phyloP scores from a whole-genome alignment of 306 rosid species.

The Vicia sativa region DNA sequence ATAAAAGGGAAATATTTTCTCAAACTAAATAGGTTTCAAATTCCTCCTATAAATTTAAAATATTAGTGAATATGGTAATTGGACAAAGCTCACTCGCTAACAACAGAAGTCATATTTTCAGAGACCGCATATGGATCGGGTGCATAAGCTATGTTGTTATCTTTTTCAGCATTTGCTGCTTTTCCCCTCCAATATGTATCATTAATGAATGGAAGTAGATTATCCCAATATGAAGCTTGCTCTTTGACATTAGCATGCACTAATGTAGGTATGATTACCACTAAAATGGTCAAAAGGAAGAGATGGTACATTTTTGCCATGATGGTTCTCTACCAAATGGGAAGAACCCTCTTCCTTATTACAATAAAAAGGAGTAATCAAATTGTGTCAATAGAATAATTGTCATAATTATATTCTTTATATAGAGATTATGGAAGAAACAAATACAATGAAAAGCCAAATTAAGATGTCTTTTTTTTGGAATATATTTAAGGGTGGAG shows the following conservation, averaged over 20 bases:
- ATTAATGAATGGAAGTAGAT: not conserved
- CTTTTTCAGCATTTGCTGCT: no score
- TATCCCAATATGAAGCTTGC: not conserved
- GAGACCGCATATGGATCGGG: slow-evolving; percentile 51
- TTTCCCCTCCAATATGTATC: slow-evolving; percentile 51
- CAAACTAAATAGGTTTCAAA: not conserved
- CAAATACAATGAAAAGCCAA: no score
- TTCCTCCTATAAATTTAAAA: not conserved
- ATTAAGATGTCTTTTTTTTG: slow-evolving; percentile 3
- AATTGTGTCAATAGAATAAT: not conserved
- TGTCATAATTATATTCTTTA: no score
- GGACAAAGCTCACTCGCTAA: slow-evolving; percentile 50
- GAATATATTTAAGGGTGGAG: slow-evolving; percentile 8
- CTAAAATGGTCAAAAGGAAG: slow-evolving; percentile 19
- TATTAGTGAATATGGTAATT: not conserved
- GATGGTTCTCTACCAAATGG: slow-evolving; percentile 2
- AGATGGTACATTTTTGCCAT: not conserved
- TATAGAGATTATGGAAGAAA: no score
- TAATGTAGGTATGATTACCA: slow-evolving; percentile 38
- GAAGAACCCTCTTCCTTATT: slow-evolving; percentile 8
- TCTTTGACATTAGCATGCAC: slow-evolving; percentile 45
- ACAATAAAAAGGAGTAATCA: not conserved
- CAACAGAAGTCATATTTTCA: slow-evolving; percentile 33
- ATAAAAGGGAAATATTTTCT: not conserved
- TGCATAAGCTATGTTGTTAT: no score